Evolutionary conservation across 176 grass and related monocot species (phyloP).

Genomic region (Carex pumila): DNA sequence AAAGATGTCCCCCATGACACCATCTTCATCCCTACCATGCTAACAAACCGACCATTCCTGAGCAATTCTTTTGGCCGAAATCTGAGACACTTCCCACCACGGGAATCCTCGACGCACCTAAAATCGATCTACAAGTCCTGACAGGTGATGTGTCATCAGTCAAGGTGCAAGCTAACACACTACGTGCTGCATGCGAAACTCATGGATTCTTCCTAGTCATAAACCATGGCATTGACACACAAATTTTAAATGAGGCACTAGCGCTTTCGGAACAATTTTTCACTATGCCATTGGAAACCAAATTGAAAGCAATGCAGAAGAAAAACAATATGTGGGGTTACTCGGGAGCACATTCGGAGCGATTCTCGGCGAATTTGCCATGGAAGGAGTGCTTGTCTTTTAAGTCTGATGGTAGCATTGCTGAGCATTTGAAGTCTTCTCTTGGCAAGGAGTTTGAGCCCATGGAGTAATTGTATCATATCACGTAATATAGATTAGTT

Average conservation of each 20-base stretch:
- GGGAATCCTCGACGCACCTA: conserved; percentile 38
- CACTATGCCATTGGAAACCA: conserved; percentile 33
- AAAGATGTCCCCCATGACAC: too few species aligned
- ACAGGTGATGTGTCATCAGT: not conserved
- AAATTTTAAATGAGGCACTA: conserved; percentile 36
- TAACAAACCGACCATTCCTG: conserved; percentile 25
- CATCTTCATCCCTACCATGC: not conserved
- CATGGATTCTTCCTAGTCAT: conserved; percentile 71
- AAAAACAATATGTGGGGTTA: conserved; percentile 44
- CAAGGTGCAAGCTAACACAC: conserved; percentile 6
- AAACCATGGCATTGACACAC: conserved; percentile 47
- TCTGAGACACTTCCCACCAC: conserved; percentile 18
- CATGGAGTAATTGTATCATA: conserved; percentile 41
- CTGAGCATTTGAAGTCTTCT: conserved; percentile 39
- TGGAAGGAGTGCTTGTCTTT: conserved; percentile 93
- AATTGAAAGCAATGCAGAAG: conserved; percentile 29
- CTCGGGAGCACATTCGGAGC: conserved; percentile 48
- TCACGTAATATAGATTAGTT: not conserved
- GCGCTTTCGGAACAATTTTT: conserved; percentile 42
- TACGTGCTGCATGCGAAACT: conserved; percentile 34
- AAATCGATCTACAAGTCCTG: conserved; percentile 40
- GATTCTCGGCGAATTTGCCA: conserved; percentile 52
- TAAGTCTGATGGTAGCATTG: conserved; percentile 18
- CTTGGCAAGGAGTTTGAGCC: conserved; percentile 47
- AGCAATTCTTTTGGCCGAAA: conserved; percentile 48